Conservation (phyloP, 768 basidiomycete species). For the Tylopilus felleus region DNA sequence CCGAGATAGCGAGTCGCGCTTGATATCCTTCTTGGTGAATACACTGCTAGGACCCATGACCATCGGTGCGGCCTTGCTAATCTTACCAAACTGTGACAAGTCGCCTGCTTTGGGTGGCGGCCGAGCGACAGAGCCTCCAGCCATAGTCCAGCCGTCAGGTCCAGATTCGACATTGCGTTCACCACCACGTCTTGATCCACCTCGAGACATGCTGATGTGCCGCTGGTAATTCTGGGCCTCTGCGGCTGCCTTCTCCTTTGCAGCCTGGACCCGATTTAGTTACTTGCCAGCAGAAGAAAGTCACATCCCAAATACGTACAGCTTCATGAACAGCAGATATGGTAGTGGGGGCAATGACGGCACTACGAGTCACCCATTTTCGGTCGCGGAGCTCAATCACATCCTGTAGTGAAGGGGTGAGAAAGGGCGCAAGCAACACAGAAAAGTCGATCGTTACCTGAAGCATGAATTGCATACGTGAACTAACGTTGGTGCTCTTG, state of each 20-base stretch:
- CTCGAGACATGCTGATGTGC: slow-evolving; percentile 78
- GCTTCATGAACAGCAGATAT: slow-evolving; percentile 86
- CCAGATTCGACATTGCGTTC: slow-evolving; percentile 62
- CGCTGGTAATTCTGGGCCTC: slow-evolving; percentile 60
- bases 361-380: slow-evolving; percentile 74
- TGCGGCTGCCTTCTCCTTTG: slow-evolving; percentile 72
- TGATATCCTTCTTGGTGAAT: slow-evolving; percentile 70
- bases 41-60: slow-evolving; percentile 85
- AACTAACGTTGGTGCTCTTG: slow-evolving; percentile 69
- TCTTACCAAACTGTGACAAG: slow-evolving; percentile 85
- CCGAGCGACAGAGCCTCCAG: slow-evolving; percentile 47
- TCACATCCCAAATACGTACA: slow-evolving; percentile 44
- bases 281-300: not conserved
- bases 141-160: slow-evolving; percentile 88
- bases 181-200: slow-evolving; percentile 84
- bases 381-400: slow-evolving; percentile 83
- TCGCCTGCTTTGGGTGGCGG: slow-evolving; percentile 79
- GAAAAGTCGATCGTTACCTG: slow-evolving; percentile 52
- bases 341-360: slow-evolving; percentile 76
- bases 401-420: slow-evolving; percentile 52
- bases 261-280: slow-evolving; percentile 47
- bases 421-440: not conserved
- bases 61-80: slow-evolving; percentile 64
- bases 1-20: slow-evolving; percentile 74
- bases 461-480: slow-evolving; percentile 94